Evolutionary conservation across 2,329 filamentous ascomycete species (phyloP).

Genomic region (Huntiella bhutanensis): DNA sequence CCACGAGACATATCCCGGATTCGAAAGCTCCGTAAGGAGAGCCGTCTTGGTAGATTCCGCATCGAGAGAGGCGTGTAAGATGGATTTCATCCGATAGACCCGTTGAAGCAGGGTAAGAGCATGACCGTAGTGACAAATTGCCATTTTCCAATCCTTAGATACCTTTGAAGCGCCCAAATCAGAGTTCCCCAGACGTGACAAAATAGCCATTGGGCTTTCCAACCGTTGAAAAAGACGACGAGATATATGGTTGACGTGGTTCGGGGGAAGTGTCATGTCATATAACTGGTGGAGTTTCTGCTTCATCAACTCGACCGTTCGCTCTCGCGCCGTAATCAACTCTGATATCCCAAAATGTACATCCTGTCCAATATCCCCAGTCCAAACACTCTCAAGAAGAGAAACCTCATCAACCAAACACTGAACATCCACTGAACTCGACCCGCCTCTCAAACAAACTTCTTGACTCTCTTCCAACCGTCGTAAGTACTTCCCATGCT

Average conservation of each 20-base stretch:
- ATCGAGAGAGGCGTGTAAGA: neutral
- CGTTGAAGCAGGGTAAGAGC: constrained; percentile 24
- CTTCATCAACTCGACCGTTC: too few relatives aligned
- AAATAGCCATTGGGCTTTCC: constrained; percentile 17
- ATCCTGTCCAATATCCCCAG: too few relatives aligned
- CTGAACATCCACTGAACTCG: too few relatives aligned
- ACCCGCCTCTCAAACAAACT: too few relatives aligned
- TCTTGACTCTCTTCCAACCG: too few relatives aligned
- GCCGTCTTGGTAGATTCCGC: constrained; percentile 12
- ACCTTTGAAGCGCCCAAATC: constrained; percentile 16
- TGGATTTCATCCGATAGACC: constrained; percentile 21
- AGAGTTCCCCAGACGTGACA: constrained; percentile 17
- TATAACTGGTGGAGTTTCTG: too few relatives aligned
- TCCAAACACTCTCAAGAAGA: too few relatives aligned
- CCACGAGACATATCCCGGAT: constrained; percentile 38
- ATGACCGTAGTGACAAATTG: constrained; percentile 22
- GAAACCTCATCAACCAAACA: too few relatives aligned
- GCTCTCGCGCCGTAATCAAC: too few relatives aligned
- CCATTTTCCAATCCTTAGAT: constrained; percentile 18
- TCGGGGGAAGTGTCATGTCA: too few relatives aligned
- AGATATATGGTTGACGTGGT: neutral
- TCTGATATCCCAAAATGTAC: too few relatives aligned
- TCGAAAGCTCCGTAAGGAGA: constrained; percentile 25
- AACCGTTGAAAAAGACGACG: constrained; percentile 1
- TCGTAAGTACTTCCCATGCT: too few relatives aligned